phyloP scores from a whole-genome alignment of 2,329 filamentous ascomycete species.

The Colletotrichum sp. region DNA sequence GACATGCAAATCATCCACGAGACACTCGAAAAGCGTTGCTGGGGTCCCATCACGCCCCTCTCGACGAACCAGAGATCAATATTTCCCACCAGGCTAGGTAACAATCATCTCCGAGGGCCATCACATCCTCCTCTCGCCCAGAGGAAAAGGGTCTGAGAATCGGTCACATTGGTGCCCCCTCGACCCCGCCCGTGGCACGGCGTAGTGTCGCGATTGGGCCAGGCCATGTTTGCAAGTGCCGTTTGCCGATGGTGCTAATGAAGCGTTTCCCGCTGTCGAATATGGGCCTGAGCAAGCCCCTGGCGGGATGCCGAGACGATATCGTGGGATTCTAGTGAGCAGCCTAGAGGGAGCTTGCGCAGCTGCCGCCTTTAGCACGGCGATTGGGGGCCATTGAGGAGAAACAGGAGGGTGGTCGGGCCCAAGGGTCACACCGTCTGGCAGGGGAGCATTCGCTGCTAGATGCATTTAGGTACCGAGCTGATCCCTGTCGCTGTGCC shows the following conservation, averaged over 20 bases:
- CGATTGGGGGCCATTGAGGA: not conserved
- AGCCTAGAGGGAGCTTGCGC: not conserved
- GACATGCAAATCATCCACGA: not conserved
- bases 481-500: constrained; percentile 1
- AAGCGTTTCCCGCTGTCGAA: not conserved
- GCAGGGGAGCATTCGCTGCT: not conserved
- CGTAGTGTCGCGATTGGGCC: constrained; percentile 7
- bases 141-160: not conserved
- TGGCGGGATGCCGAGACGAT: not conserved
- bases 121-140: not conserved
- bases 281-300: not conserved
- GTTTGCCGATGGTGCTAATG: not conserved
- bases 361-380: not conserved
- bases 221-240: not conserved
- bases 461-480: constrained; percentile 7
- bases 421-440: not conserved
- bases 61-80: not conserved
- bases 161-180: not conserved
- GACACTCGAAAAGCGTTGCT: not conserved
- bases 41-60: not conserved
- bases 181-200: not conserved
- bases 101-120: constrained; percentile 1
- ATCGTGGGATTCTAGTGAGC: not conserved
- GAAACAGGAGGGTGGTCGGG: not conserved
- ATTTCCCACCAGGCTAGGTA: not conserved